Evolutionary conservation across 2,329 filamentous ascomycete species (phyloP), one percentile per base, ranked within the genome.

Genomic region (Cladosporium oxysporum): DNA sequence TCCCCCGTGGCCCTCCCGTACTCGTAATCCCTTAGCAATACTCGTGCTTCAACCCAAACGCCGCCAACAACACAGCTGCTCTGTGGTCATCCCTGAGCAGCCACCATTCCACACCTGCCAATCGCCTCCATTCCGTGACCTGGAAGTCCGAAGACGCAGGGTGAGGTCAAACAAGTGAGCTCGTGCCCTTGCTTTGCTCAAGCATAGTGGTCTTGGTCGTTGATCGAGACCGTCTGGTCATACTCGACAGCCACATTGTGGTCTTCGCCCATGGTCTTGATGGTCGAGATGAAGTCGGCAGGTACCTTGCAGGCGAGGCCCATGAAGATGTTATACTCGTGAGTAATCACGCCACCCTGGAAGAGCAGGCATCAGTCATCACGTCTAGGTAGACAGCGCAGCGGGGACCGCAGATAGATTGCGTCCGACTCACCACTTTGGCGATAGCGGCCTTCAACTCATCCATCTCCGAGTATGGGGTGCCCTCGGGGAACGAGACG

Each of bases 161-260:
- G 60, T 21, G 62, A 53, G 50, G 14, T 31, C 23, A 8, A 44
- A 5, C 18, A 44, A 21, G 26, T 53, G 23, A 28, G 49, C 26
- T 53, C 50, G 28, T 29, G 37, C 41, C 41, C 52, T 64, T 61
- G 49, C 62, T 53, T 18, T 35, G 47, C 29, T 50, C 37, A 44
- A 44, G 37, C 37, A 10, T 5, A n/a, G 35, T 57, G 23, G 28
- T 12, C 28, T 11, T 41, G 11, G 53, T 33, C 58, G 60, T 67
- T 67, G 64, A 69, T 71, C 57, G 67, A 64, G 18, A 95, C 85
- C 29, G 89, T 79, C 74, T 90, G 82, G 74, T 97, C 92, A 73
- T 93, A 88, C 79, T 97, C 93, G 69, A 97, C 87, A 33, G 83
- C 77, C 1, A 88, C 87, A 61, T 86, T 81, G 78, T 88, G 89